phyloP scores from a whole-genome alignment of 306 rosid genomes.

The Pachyrhizus erosus region DNA sequence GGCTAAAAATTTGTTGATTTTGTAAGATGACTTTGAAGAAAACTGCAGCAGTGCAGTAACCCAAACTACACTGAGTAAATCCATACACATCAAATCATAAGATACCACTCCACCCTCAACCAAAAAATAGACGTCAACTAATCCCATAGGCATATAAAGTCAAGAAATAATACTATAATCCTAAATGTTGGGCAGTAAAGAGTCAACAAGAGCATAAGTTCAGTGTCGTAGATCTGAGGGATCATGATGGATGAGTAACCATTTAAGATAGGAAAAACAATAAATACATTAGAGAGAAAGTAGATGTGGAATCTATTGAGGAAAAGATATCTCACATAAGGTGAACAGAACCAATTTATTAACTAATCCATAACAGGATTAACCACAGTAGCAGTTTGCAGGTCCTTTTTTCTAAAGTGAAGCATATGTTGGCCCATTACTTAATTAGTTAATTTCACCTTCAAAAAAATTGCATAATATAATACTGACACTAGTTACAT shows the following conservation, averaged over 20 bases:
- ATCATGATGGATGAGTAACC: neutral
- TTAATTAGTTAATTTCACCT: neutral
- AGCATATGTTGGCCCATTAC: neutral
- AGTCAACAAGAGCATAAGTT: slow-evolving; percentile 1
- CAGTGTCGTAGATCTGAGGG: neutral
- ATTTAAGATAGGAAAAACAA: neutral
- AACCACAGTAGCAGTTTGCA: slow-evolving; percentile 1
- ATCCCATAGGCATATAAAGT: no score
- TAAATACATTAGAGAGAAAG: neutral
- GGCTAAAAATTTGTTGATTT: neutral
- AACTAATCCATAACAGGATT: slow-evolving; percentile 8
- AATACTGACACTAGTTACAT: neutral
- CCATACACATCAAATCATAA: neutral
- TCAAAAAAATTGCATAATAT: neutral
- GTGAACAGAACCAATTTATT: neutral
- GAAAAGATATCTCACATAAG: neutral
- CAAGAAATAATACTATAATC: neutral
- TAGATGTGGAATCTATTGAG: neutral
- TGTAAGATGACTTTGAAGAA: neutral
- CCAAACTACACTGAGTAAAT: neutral
- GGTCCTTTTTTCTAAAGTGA: slow-evolving; percentile 18
- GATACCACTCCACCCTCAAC: neutral
- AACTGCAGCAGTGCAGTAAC: neutral
- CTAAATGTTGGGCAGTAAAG: neutral
- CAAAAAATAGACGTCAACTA: neutral